Evolutionary conservation across 1,284 basidiomycete genomes (phyloP), one percentile per base, ranked within the genome.

Genomic region (Phylloporus sp.): DNA sequence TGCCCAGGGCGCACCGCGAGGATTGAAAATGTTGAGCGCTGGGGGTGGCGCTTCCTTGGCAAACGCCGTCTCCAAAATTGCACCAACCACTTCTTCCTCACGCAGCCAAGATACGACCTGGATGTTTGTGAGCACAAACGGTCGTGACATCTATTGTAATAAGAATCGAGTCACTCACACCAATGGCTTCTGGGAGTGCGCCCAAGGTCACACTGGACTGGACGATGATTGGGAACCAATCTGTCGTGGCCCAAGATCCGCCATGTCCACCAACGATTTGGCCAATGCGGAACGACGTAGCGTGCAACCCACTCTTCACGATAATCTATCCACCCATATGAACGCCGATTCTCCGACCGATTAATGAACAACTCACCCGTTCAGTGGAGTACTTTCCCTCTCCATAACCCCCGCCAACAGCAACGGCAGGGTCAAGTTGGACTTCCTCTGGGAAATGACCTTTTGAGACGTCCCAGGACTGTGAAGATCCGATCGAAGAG

Each of bases 341-440:
- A 32, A 32, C 32, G 32, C 32, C 32, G 32, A 32, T 32, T 7
- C 32, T 32, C 32, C 32, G 32, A 7, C 32, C 32, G 32, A 32
- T 32, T 32, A 32, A 32, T 32, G 32, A 32, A 6, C 7, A 25
- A n/a, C 73, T 64, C n/a, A 80, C 82, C 63, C 80, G 70, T 68
- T 83, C 82, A 1, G 74, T 67, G 0, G 77, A 68, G 23, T 83
- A 83, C 68, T 83, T 83, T 5, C 71, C 67, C 43, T 81, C 78
- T 5, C 78, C 78, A 55, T 83, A 82, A 2, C 81, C 81, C 12
- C 47, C 58, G 29, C 76, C 75, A n/a, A 75, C 66, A 1, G 77
- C 75, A 25, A 72, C 57, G 1, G 62, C 55, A 1, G 73, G 62
- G 15, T 79, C 76, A 0, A 68, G 63, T 20, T 78, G 63, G 1